phyloP scores from a whole-genome alignment of 768 basidiomycete species.

The Albatrellus ellisii region DNA sequence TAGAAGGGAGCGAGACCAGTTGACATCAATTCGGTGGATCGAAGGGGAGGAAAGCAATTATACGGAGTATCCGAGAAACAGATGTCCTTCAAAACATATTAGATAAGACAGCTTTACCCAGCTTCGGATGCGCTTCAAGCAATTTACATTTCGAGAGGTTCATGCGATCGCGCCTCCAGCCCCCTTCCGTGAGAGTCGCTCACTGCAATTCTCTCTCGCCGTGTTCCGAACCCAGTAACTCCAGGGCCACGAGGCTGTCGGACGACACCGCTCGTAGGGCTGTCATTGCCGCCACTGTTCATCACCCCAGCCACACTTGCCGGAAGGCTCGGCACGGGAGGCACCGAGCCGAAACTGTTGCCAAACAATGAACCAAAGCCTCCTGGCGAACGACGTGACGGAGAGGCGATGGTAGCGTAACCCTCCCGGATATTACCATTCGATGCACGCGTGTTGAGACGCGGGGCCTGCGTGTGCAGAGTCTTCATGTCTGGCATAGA shows the following conservation, averaged over 20 bases:
- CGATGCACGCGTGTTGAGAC: conserved; percentile 67
- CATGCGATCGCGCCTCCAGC: conserved; percentile 75
- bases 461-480: conserved; percentile 65
- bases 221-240: conserved; percentile 53
- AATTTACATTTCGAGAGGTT: conserved; percentile 49
- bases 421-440: conserved; percentile 83
- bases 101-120: not conserved
- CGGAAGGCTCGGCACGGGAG: conserved; percentile 77
- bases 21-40: conserved; percentile 4
- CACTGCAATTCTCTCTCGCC: conserved; percentile 28
- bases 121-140: not conserved
- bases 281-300: conserved; percentile 28
- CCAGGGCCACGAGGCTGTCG: conserved; percentile 83
- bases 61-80: conserved; percentile 1
- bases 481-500: conserved; percentile 98
- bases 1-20: conserved; percentile 5
- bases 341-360: conserved; percentile 31
- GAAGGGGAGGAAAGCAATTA: conserved; percentile 1
- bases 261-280: conserved; percentile 39
- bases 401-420: conserved; percentile 78
- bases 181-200: conserved; percentile 36
- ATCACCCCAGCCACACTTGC: conserved; percentile 32
- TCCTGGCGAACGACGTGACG: conserved; percentile 62
- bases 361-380: conserved; percentile 65
- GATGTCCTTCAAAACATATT: not conserved